A percentile compares a stretch with the other conserved stretches of the same genome.
Conservation (phyloP, 768 basidiomycete species). For the Naematelia aurantialba region DNA sequence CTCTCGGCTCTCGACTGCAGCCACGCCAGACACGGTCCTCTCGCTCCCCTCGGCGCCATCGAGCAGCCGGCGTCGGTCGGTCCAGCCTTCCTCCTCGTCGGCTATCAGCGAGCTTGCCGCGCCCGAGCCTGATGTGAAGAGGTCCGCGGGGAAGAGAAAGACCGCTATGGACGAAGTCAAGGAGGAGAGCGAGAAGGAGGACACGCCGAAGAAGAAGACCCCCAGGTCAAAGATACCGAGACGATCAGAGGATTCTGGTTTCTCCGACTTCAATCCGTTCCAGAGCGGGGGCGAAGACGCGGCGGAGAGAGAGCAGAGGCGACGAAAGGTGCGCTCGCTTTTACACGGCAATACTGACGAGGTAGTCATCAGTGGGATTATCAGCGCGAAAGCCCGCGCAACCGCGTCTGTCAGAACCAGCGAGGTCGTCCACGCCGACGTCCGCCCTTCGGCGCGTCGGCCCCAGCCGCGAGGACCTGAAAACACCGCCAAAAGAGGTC, state of each 20-base stretch:
- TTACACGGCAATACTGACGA: conserved; percentile 5
- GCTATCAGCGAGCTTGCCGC: not conserved
- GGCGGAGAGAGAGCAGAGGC: conserved; percentile 29
- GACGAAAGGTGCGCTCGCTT: conserved; percentile 29
- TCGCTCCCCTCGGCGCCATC: conserved; percentile 15
- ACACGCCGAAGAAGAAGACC: conserved; percentile 23
- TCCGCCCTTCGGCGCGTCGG: conserved; percentile 25
- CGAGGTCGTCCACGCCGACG: conserved; percentile 2
- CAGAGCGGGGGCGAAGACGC: conserved; percentile 47
- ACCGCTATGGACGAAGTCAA: too few relatives aligned
- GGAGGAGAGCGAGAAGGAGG: conserved; percentile 14
- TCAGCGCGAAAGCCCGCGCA: conserved; percentile 13
- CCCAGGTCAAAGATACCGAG: conserved; percentile 22
- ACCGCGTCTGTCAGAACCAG: conserved; percentile 35
- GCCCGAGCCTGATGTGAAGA: too few relatives aligned
- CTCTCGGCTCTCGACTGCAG: too few relatives aligned
- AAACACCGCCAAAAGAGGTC: conserved; percentile 32
- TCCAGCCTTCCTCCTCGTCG: conserved; percentile 15
- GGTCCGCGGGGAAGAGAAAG: too few relatives aligned
- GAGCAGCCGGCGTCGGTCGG: conserved; percentile 12
- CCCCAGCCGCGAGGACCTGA: conserved; percentile 32
- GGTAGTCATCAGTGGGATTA: conserved; percentile 32
- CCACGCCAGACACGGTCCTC: too few relatives aligned
- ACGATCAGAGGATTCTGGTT: conserved; percentile 45
- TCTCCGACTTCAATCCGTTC: conserved; percentile 49